These are phyloP conservation scores for Brassica incana DNA, from an alignment of 345 rosid species.

Conservation along the genomic window DNA sequence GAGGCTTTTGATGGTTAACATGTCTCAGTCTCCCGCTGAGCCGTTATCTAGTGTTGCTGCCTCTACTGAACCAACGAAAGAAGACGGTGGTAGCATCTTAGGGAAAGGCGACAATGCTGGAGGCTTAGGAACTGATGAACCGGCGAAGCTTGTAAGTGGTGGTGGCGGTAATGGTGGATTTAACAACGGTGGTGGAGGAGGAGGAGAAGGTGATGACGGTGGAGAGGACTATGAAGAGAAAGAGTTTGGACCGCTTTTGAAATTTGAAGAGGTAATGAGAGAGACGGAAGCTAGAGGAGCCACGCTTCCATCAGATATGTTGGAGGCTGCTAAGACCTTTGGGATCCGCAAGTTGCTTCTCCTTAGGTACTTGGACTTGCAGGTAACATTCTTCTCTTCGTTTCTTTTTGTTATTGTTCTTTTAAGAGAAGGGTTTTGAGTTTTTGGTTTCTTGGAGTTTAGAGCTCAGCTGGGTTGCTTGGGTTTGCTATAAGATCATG, in stretches of 20 bases:
- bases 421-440: not conserved
- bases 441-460: slow-evolving; percentile 2
- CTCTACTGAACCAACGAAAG: slow-evolving; percentile 13
- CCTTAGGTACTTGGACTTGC: slow-evolving; percentile 72
- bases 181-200: slow-evolving; percentile 45
- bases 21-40: slow-evolving; percentile 47
- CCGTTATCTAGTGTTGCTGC: slow-evolving; percentile 34
- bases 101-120: slow-evolving; percentile 34
- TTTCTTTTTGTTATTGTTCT: not conserved
- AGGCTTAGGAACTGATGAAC: slow-evolving; percentile 32
- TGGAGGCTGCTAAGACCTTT: slow-evolving; percentile 69
- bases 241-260: slow-evolving; percentile 81
- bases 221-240: slow-evolving; percentile 54
- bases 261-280: slow-evolving; percentile 69
- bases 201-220: slow-evolving; percentile 38
- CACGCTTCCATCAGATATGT: slow-evolving; percentile 74
- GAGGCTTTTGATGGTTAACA: slow-evolving; percentile 43
- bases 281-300: slow-evolving; percentile 72
- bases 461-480: slow-evolving; percentile 71
- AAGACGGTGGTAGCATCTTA: slow-evolving; percentile 18
- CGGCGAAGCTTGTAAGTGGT: slow-evolving; percentile 25
- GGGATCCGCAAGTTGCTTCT: slow-evolving; percentile 77
- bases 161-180: slow-evolving; percentile 47
- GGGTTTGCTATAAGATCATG: slow-evolving; percentile 68
- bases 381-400: slow-evolving; percentile 36